phyloP scores from a whole-genome alignment of 2,329 filamentous ascomycete genomes.

The Xylariaceae sp. region DNA sequence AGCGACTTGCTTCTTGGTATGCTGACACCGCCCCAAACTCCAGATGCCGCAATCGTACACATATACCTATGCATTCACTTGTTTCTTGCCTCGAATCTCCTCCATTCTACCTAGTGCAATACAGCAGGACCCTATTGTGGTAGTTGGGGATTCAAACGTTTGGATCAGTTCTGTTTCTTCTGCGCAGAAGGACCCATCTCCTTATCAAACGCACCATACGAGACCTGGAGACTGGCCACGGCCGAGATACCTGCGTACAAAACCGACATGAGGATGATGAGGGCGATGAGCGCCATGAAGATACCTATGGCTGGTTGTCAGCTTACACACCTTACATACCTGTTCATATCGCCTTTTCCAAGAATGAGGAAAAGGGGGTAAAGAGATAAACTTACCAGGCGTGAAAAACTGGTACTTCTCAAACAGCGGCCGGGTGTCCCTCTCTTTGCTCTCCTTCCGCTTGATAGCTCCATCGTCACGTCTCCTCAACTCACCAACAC shows the following conservation, averaged over 20 bases:
- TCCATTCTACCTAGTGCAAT: too few relatives aligned
- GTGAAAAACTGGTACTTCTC: slow-evolving; percentile 94
- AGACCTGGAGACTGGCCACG: slow-evolving; percentile 76
- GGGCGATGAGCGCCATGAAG: slow-evolving; percentile 77
- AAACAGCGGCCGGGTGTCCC: slow-evolving; percentile 60
- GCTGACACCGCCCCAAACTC: slow-evolving; percentile 14
- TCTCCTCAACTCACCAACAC: slow-evolving; percentile 66
- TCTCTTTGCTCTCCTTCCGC: slow-evolving; percentile 37
- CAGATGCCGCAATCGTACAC: slow-evolving; percentile 15
- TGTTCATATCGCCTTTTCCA: slow-evolving; percentile 6
- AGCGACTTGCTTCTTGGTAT: slow-evolving; percentile 9
- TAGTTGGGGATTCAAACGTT: too few relatives aligned
- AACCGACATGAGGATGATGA: slow-evolving; percentile 70
- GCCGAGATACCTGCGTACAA: slow-evolving; percentile 74
- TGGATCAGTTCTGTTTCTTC: slow-evolving; percentile 64
- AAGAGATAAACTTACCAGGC: slow-evolving; percentile 57
- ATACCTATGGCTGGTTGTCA: slow-evolving; percentile 54
- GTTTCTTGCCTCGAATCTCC: not conserved
- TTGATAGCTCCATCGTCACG: slow-evolving; percentile 31
- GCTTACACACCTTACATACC: not conserved
- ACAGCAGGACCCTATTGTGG: too few relatives aligned
- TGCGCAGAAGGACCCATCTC: slow-evolving; percentile 86
- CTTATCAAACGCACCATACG: slow-evolving; percentile 94
- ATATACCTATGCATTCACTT: slow-evolving; percentile 5
- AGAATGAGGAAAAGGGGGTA: not conserved